Evolutionary conservation across 2,329 filamentous ascomycete species (phyloP).

Genomic region (Botryotinia convoluta): DNA sequence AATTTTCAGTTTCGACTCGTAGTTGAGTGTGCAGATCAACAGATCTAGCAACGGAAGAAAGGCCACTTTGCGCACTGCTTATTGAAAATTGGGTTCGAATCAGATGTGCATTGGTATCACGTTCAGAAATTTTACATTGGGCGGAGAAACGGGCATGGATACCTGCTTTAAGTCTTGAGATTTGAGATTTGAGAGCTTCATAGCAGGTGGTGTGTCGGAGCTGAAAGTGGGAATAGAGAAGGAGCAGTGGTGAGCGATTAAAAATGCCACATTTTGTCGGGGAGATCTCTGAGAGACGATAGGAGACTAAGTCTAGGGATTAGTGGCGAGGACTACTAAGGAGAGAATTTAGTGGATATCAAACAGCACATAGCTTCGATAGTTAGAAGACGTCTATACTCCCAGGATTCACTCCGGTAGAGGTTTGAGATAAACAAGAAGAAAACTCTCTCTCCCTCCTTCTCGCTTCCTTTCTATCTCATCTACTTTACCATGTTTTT

Average conservation of each 20-base stretch:
- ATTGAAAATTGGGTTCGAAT: not conserved
- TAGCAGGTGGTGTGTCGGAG: not conserved
- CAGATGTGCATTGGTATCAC: not conserved
- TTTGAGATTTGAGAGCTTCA: not conserved
- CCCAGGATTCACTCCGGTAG: no score
- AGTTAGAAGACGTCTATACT: not conserved
- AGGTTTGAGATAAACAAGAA: no score
- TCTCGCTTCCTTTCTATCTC: not conserved
- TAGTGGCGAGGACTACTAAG: not conserved
- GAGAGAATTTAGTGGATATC: not conserved
- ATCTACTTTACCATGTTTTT: not conserved
- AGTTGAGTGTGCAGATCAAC: not conserved
- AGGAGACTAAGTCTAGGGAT: no score
- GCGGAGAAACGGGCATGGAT: not conserved
- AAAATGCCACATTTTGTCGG: fast-evolving
- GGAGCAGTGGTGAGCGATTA: not conserved
- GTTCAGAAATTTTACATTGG: not conserved
- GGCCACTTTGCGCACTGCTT: not conserved
- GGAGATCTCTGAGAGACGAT: not conserved
- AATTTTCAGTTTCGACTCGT: not conserved
- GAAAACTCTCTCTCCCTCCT: no score
- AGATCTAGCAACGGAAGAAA: not conserved
- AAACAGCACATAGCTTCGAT: not conserved
- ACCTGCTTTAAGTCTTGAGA: not conserved
- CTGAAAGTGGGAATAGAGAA: not conserved